Base-by-base conservation (phyloP, 1,284 basidiomycete genomes). In the Leccinum solheimii region DNA sequence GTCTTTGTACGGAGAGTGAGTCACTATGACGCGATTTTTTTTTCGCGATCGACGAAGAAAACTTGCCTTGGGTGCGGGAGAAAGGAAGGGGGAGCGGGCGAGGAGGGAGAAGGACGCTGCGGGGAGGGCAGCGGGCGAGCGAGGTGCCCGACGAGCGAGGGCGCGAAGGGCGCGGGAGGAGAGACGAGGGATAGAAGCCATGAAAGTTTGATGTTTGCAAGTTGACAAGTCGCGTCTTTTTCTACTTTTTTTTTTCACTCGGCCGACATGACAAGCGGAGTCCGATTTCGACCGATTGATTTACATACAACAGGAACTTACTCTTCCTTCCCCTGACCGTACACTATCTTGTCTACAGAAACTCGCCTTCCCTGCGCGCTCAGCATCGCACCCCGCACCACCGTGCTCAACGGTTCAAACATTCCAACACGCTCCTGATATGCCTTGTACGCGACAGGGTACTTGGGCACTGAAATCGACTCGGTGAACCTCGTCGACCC, bases 381-480 rank as follows among this genome's bases (percentile, higher is more conserved):
- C 65, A 84, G 67, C 27, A 77, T 54, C 21, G 69, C 62, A 0
- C 82, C 81, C 72, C 72, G 76, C 14, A 80, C 69, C 4, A 74
- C 73, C 0, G 89, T 90, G 59, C 80, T 72, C 58, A 82, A 68
- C 5, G 88, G 88, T 10, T 80, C 74, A 72, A 96, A 95, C 87
- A 94, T 93, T 26, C 85, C 88, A n/a, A 96, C 93, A 21, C 94
- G 82, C 65, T 80, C 75, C 72, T 87, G 85, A 74, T 96, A 96
- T 16, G 86, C 84, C 16, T 70, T 69, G 76, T 96, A 97, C 4
- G 80, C 83, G 5, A 75, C 73, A 1, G 91, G 87, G 70, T 97
- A 97, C 75, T 97, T 97, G 52, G 79, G 73, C 23, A 74, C 68
- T 5, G 91, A 88, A 69, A 97, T 94, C 56, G 81, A 82, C 77